Evolutionary conservation across 1,139 yeast species (phyloP), one percentile per base, ranked within the genome.

Genomic region (Yamadazyma blattariae): DNA sequence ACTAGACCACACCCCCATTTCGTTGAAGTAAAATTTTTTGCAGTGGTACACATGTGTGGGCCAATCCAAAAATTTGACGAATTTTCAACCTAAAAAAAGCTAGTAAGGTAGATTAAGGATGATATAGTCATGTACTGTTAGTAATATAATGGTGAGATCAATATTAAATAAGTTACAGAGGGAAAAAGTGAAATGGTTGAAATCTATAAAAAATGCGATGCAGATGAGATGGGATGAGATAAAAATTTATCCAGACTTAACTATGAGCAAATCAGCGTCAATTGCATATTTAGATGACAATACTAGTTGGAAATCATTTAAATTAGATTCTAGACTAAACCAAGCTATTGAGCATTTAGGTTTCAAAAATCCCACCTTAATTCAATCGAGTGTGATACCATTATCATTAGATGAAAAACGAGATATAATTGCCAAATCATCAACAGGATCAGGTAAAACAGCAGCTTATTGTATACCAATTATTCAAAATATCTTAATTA

Each of bases 321-420:
- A 76, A 36, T 67, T 92, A 37, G 98, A 92, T 58, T 73, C 95
- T 22, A 71, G 98, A 44, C 67, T 92, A 33, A 58, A 77, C 33
- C 97, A 92, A 56, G 96, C 97, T 10, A 73, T 92, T 36, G 85
- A 82, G 47, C 79, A 80, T 48, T 65, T 89, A 39, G 96, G 95
- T 4, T 89, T 81, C 61, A 77, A 73, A 40, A 80, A 82, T 52
- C 97, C 97, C 9, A 94, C 97, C 2, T 71, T 87, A 40, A 84
- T 92, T 36, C 98, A 92, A 64, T 78, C 94, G 7, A 82, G 81
- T 57, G 88, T 96, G n/a, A 87, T 92, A 40, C 96, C 96, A 22
- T 65, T 92, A 37, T 96, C 97, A 1, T 62, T 92, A 36, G 86
- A 87, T 47, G 94, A 86, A 47, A 83, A 82, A 51, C 78, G 89